Percentiles rank a stretch among this genome's conserved stretches.
These are phyloP conservation scores for Silybum marianum DNA, from an alignment of 129 eudicot species.

Conservation along the genomic window DNA sequence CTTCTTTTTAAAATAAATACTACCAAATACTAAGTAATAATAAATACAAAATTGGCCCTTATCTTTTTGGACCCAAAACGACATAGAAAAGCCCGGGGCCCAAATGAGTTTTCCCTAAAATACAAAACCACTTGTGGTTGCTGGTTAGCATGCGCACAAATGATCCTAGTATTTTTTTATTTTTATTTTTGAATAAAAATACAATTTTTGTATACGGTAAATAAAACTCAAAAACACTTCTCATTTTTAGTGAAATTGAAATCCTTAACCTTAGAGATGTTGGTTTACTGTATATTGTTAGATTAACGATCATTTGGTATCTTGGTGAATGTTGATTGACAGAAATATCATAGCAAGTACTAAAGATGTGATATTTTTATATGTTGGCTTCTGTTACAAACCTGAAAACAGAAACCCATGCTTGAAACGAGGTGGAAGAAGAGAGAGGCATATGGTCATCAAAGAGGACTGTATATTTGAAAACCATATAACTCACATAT, in stretches of 20 bases:
- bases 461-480: neutral
- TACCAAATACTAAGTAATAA: too few relatives aligned
- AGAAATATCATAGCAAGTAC: too few relatives aligned
- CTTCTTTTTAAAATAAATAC: too few relatives aligned
- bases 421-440: neutral
- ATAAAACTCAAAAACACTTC: too few relatives aligned
- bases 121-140: neutral
- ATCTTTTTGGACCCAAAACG: neutral
- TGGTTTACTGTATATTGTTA: too few relatives aligned
- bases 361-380: neutral
- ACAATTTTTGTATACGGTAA: too few relatives aligned
- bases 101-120: neutral
- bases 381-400: neutral
- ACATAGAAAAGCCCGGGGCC: neutral
- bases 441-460: neutral
- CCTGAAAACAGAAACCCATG: too few relatives aligned
- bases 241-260: too few relatives aligned
- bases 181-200: too few relatives aligned
- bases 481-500: neutral
- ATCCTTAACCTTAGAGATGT: too few relatives aligned
- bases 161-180: too few relatives aligned
- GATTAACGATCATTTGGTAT: neutral
- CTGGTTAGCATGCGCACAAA: too few relatives aligned
- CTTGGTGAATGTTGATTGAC: neutral
- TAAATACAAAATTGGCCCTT: neutral